Conservation (phyloP, 1,284 basidiomycete genomes). For the Cutaneotrichosporon sp. region DNA sequence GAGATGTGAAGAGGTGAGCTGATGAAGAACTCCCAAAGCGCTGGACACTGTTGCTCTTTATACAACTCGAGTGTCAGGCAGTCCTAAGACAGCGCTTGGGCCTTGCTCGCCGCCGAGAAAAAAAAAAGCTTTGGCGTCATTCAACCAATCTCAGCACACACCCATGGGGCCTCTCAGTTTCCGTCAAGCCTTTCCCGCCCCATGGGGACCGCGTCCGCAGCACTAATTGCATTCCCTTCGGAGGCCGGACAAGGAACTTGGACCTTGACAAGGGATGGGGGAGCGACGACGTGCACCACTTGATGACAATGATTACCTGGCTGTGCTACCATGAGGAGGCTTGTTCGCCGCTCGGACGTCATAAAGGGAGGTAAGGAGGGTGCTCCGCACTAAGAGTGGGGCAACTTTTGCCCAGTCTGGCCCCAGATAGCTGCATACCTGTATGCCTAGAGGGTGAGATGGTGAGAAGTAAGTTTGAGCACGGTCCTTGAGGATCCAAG, state of each 20-base stretch:
- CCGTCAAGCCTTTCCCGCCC: background rate
- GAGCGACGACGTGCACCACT: background rate
- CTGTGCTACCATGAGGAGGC: background rate
- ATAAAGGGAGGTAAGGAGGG: background rate
- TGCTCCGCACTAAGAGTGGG: background rate
- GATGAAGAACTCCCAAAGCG: background rate
- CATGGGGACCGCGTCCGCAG: background rate
- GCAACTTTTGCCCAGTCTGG: background rate
- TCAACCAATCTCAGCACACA: background rate
- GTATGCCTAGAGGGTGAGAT: no score
- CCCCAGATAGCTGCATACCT: background rate
- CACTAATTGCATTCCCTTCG: background rate
- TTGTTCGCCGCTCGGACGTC: slow-evolving; percentile 1
- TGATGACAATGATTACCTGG: background rate
- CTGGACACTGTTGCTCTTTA: background rate
- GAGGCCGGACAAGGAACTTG: background rate
- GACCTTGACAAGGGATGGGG: background rate
- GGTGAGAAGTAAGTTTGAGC: no score
- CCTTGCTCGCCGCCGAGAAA: background rate
- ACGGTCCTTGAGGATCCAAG: no score
- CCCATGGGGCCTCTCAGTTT: background rate
- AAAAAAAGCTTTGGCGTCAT: slow-evolving; percentile 1
- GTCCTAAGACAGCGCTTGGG: background rate
- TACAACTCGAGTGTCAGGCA: background rate
- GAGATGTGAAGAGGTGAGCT: background rate